Conservation (phyloP, 2,329 filamentous ascomycete genomes). For the Hymenoscyphus albidus region DNA sequence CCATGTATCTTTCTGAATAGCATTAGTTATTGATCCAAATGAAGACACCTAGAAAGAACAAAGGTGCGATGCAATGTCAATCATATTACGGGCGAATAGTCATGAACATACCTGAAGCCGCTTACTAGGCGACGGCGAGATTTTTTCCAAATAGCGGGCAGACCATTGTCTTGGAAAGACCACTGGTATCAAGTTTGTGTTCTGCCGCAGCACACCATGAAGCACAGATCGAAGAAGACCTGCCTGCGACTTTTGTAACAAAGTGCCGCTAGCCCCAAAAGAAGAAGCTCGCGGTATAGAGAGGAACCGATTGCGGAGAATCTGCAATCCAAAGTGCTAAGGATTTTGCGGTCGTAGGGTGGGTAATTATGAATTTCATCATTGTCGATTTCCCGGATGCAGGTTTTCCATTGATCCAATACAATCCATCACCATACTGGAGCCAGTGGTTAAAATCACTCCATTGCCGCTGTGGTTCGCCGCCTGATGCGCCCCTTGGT, state of each 20-base stretch:
- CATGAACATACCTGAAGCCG: not conserved
- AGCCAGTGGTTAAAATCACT: conserved; percentile 20
- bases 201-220: conserved; percentile 6
- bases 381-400: conserved; percentile 21
- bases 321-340: conserved; percentile 26
- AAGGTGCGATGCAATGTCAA: too few relatives aligned
- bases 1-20: not conserved
- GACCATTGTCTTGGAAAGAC: too few relatives aligned
- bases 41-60: too few relatives aligned
- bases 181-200: conserved; percentile 7
- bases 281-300: conserved; percentile 40
- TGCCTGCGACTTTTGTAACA: conserved; percentile 13
- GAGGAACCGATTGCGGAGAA: conserved; percentile 9
- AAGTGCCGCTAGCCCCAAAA: conserved; percentile 44
- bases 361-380: conserved; percentile 19
- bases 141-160: too few relatives aligned
- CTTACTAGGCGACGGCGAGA: not conserved
- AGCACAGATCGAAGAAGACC: conserved; percentile 14
- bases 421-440: conserved; percentile 6
- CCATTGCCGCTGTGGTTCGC: not conserved
- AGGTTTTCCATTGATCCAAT: conserved; percentile 24
- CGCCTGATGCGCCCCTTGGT: not conserved
- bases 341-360: conserved; percentile 10
- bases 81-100: too few relatives aligned
- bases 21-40: not conserved